Base-by-base conservation (phyloP, 805 yeast species). In the Saccharomycopsis schoenii region DNA sequence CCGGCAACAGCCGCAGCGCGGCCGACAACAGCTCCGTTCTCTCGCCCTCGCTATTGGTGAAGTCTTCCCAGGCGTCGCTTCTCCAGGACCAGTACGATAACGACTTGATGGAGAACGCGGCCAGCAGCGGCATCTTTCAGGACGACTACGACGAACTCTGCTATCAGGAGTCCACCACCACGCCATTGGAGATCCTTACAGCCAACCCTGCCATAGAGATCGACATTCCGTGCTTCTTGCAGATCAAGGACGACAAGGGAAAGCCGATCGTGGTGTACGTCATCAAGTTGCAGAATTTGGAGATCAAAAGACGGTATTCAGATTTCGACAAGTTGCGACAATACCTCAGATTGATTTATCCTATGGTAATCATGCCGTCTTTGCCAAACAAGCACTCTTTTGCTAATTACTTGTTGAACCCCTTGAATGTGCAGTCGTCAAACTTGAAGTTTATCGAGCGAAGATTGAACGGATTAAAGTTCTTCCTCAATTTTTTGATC, bases 311-410 rank as follows among this genome's bases (percentile, higher is more conserved):
- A 67, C 76, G 98, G 55, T 94, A 93, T 72, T 88, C 96, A 55
- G 99, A 94, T 70, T 94, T 94, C 72, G 97, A 90, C 68, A 81
- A 87, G 60, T 77, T 94, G 37, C 75, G 97, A 59, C 83, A 79
- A 54, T 80, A 86, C 2, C 77, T 94, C 29, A 76, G 83, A 4
- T 84, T 84, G 67, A 74, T 89, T 39, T 91, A 88, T 67, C 97
- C 98, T 1, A 83, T 93, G 43, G 74, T 84, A 5, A 78, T 94
- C 3, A 81, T 94, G 1, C 98, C 99, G 1, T 96, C 97, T 0
- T 89, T 94, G n/a, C 99, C 99, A 0, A 89, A 85, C 75, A 88
- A 88, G 70, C 92, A 88, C 70, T 78, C 88, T 15, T 70, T 88
- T n/a, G 70, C 76, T 6, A 76, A 74, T 62, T 78, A 78, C 64